These are phyloP conservation scores for Neoboletus subvelutipes DNA, from an alignment of 768 basidiomycete species.

Conservation along the genomic window DNA sequence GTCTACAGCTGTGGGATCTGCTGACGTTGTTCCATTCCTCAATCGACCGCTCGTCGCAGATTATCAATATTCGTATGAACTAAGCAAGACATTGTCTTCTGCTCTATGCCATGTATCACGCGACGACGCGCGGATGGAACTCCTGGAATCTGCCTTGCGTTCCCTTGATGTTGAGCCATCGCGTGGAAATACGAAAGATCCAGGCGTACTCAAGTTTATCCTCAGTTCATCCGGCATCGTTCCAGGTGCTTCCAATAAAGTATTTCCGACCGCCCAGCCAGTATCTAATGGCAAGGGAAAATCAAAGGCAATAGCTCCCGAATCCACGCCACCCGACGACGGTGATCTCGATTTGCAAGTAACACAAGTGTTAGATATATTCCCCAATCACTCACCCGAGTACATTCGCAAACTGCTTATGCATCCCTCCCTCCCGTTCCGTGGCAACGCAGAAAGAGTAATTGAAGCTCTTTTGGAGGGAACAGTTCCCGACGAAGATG, in stretches of 20 bases:
- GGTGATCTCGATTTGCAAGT: conserved; percentile 56
- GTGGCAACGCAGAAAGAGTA: conserved; percentile 58
- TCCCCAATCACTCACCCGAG: conserved; percentile 56
- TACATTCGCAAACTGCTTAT: conserved; percentile 62
- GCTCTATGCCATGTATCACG: conserved; percentile 45
- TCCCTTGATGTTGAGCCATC: conserved; percentile 33
- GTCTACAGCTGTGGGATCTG: conserved; percentile 12
- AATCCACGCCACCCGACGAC: conserved; percentile 26
- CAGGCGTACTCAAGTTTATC: conserved; percentile 63
- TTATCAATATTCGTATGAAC: conserved; percentile 66
- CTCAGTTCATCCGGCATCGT: conserved; percentile 58
- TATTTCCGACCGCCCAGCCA: conserved; percentile 36
- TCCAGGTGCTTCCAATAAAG: conserved; percentile 15
- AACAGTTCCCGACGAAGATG: conserved; percentile 48
- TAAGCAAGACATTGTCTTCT: conserved; percentile 49
- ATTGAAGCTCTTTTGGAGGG: conserved; percentile 77
- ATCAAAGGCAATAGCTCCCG: conserved; percentile 32
- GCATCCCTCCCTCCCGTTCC: conserved; percentile 47
- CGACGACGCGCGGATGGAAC: conserved; percentile 58
- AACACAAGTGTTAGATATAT: conserved; percentile 71
- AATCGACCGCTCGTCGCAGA: conserved; percentile 67
- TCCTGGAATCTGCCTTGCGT: conserved; percentile 52
- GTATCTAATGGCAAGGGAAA: conserved; percentile 39
- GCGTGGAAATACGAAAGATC: conserved; percentile 30
- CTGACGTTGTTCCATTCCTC: conserved; percentile 52